Evolutionary conservation across 805 yeast genomes (phyloP).

Genomic region (Yarrowia sp.): DNA sequence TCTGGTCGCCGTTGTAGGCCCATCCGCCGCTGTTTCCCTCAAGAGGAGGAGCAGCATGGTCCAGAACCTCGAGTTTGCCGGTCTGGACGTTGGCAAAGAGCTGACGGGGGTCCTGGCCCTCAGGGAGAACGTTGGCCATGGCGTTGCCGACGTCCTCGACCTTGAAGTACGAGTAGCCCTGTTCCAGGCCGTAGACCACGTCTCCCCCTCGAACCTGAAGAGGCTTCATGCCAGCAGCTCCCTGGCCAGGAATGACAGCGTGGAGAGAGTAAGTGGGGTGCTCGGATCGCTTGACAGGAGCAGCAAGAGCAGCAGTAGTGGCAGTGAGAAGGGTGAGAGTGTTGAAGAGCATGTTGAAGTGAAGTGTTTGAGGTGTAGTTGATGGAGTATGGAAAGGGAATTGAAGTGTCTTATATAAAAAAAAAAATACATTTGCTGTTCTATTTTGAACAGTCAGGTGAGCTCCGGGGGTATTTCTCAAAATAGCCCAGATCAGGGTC

Average conservation of each 20-base stretch:
- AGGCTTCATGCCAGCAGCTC: neutral
- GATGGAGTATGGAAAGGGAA: neutral
- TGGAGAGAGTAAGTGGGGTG: constrained; percentile 1
- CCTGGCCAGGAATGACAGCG: neutral
- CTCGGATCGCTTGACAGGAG: neutral
- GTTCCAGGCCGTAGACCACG: constrained; percentile 2
- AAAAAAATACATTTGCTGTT: no score
- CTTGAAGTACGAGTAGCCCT: constrained; percentile 10
- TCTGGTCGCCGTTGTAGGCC: neutral
- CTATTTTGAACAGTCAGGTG: neutral
- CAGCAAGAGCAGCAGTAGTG: neutral
- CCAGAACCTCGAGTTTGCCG: neutral
- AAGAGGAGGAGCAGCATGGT: neutral
- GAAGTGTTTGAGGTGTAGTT: neutral
- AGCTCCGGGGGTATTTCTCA: no score
- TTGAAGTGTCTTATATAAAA: neutral
- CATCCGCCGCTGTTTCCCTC: constrained; percentile 1
- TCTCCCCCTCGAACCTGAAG: neutral
- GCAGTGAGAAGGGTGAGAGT: neutral
- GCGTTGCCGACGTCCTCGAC: constrained; percentile 4
- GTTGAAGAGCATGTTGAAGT: neutral
- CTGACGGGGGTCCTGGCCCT: neutral
- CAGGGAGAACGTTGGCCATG: neutral
- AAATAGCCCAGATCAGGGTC: no score
- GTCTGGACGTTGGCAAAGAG: constrained; percentile 3